Evolutionary conservation across 371 early-diverging fungal species (phyloP), one percentile per base, ranked within the genome.

Genomic region (Nematocida ausubeli): DNA sequence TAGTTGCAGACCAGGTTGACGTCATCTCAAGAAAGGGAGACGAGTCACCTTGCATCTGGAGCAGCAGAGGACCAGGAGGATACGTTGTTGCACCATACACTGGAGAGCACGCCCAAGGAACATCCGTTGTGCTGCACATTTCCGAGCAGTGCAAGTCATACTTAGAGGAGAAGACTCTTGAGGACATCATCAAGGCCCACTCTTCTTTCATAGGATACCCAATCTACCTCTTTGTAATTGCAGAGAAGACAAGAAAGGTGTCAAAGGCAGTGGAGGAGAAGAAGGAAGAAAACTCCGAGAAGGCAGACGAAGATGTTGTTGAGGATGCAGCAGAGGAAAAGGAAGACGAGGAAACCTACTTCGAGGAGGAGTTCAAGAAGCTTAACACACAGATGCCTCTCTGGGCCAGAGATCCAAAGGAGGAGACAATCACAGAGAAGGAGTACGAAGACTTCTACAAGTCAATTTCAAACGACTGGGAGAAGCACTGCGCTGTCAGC

Each of bases 361-460:
- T 16, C 22, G 70, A 57, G 22, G 39, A 69, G 37, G 78, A 72
- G 55, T 42, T 50, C 70, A 75, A 60, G 82, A 85, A 69, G 2
- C 69, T 83, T 26, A 85, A 86, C 73, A 75, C 28, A 88, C 91
- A 92, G 82, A 92, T 92, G 88, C 93, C 93, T 40, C 87, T 94
- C 84, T 95, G 95, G 95, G 91, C 91, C 67, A 91, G 91, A 84
- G 90, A 92, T 87, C 92, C 92, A 69, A 90, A 91, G 81, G 89
- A 92, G 81, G 52, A 35, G 35, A 49, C n/a, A n/a, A 90, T 93
- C 85, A 89, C 89, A 85, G 87, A 88, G 86, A 92, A 93, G 82
- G 93, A 93, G 87, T 92, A 93, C 84, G 89, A 88, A 70, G 84
- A 89, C 51, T 94, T 94, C 90, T 94, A 94, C 90, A 94, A 93